Evolutionary conservation across 164 flowering plant genomes (phyloP), one percentile per base, ranked within the genome.

Genomic region (Berberis thunbergii): DNA sequence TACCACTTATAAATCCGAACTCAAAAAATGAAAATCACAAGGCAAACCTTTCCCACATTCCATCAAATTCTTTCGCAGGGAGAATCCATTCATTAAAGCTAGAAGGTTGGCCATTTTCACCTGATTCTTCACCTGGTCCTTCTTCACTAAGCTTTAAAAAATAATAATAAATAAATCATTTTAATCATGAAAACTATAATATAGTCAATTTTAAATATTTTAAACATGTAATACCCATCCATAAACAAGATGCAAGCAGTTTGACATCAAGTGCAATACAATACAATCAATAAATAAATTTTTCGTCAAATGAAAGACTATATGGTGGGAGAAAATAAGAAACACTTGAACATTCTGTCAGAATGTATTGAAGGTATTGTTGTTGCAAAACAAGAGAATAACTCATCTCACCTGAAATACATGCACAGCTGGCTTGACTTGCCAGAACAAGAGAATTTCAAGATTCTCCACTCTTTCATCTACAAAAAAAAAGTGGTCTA

Each of bases 61-160:
- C 97, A 82, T 95, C 94, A 83, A 95, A 95, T 72, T 95, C 99
- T 77, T 84, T 91, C 46, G 97, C 97, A 57, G 99, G 99, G 74
- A 95, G 99, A 66, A 83, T 75, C 99, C 99, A 91, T 73, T 91
- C 99, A 68, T 80, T 85, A 62, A 95, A 95, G 81, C 85, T 95
- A 70, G 97, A 80, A 59, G 71, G 83, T 64, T 85, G 91, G 43
- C 88, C 89, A 70, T 91, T 26, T 26, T 26, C 26, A 26, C 26
- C 26, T 26, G 26, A 26, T 26, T 26, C 26, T 70, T 95, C 99
- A 70, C 96, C 89, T 53, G 99, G 94, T 72, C 99, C 99, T 26
- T 26, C 26, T 76, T 95, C 99, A 78, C 82, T 87, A 60, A 95
- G 97, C 97, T 95, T 79, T 43, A 41, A 61, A 48, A 13, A 61